Evolutionary conservation across 1,284 basidiomycete species (phyloP), one percentile per base, ranked within the genome.

Genomic region (Phellinidium pouzarii): DNA sequence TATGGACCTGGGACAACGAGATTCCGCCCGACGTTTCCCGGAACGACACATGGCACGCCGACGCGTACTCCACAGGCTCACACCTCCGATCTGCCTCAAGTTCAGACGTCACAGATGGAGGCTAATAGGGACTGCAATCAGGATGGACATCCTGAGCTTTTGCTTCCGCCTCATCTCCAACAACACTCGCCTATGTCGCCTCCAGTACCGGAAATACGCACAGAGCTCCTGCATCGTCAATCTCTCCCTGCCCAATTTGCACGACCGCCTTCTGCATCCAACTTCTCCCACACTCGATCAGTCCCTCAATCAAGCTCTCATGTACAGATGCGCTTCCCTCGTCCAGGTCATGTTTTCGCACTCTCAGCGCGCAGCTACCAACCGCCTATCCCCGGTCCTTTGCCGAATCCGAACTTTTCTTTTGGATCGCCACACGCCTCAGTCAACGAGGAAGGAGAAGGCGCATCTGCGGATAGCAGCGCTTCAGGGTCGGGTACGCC

Each of bases 361-460:
- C 65, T 78, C 52, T 72, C 77, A 12, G 64, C 75, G 26, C 77
- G 83, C 29, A 61, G 70, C 4, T 63, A 80, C 25, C 63, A 72
- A 0, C 73, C 79, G 2, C 79, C 80, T 8, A 75, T 82, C 44
- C 79, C 82, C 4, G 85, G 84, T 0, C 84, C 85, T 4, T 71
- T 87, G n/a, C 85, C 84, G 4, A 73, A 75, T 6, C 79, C 80
- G 26, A 75, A 75, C 60, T 87, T 79, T 69, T 80, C 80, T 40
- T 87, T 87, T 60, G 84, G 84, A 56, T 71, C 76, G 5, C 74
- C 80, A 54, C 62, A 66, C 0, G 72, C 73, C 1, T 67, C 71
- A 50, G 27, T 49, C 47, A 41, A 55, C 54, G 26, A 46, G 50
- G 44, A 59, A 53, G 27, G 59, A 58, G 50, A 59, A 26, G 29